Base-by-base conservation (phyloP, 805 yeast genomes). In the Candida silvatica region DNA sequence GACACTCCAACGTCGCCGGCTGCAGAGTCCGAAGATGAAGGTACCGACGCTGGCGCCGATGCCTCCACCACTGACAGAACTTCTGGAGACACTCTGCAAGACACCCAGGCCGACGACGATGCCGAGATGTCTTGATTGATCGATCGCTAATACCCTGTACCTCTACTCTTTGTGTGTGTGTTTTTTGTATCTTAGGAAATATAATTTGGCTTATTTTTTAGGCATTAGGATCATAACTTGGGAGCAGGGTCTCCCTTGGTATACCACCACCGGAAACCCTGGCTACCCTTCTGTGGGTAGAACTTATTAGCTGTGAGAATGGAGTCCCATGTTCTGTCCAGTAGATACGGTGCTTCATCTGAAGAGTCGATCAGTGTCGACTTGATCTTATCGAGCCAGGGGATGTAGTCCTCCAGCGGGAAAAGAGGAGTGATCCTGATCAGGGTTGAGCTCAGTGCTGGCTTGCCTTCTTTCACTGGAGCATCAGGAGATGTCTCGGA, bases 201-300 rank as follows among this genome's bases (percentile, higher is more conserved):
- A n/a, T n/a, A n/a, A n/a, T n/a, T n/a, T n/a, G n/a, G n/a, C n/a
- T n/a, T n/a, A n/a, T n/a, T n/a, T n/a, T n/a, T n/a, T n/a, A n/a
- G n/a, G 45, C 32, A 15, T 37, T 24, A 6, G 9, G 11, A 17
- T 11, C n/a, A 3, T 16, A 8, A n/a, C n/a, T n/a, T n/a, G n/a
- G n/a, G n/a, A n/a, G n/a, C n/a, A n/a, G n/a, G 37, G 34, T 54
- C 54, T 4, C 56, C 48, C 29, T 52, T 47, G 17, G 64, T 66
- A 49, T 75, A 78, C 84, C 84, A 78, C 83, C 84, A 78, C 17
- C 56, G 55, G 34, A 71, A 63, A 1, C 74, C 82, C 27, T 72
- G 36, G 29, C 67, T 70, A 4, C 75, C 69, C 42, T 79, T 62
- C 42, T 73, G 74, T 37, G 74, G 57, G 43, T 74, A 80, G 36